Conservation (phyloP, 2,329 filamentous ascomycete species). For the Aspergillus brunneoviolaceus region DNA sequence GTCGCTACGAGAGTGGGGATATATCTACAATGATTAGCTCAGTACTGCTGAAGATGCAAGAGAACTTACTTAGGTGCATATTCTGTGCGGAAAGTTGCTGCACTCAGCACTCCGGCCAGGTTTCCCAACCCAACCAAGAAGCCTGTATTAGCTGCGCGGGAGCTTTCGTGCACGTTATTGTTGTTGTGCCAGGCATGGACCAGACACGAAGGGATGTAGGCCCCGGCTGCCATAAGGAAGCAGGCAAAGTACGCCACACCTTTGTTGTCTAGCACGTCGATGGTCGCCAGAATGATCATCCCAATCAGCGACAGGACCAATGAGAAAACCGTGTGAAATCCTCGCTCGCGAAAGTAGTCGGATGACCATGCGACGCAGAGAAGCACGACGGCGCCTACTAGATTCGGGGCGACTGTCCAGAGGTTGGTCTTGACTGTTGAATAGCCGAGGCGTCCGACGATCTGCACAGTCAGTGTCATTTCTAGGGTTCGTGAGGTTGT, state of each 20-base stretch:
- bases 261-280: conserved; percentile 45
- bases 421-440: conserved; percentile 49
- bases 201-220: conserved; percentile 51
- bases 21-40: conserved; percentile 31
- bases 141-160: conserved; percentile 50
- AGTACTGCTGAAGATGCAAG: background rate
- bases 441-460: conserved; percentile 48
- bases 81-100: conserved; percentile 48
- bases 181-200: conserved; percentile 55
- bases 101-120: conserved; percentile 48
- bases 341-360: conserved; percentile 48
- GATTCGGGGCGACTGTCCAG: conserved; percentile 51
- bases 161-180: conserved; percentile 53
- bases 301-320: conserved; percentile 45
- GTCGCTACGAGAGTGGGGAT: conserved; percentile 50
- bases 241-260: conserved; percentile 52
- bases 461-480: conserved; percentile 21
- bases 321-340: conserved; percentile 46
- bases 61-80: conserved; percentile 45
- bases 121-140: conserved; percentile 52
- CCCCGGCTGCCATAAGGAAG: conserved; percentile 46
- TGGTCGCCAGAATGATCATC: conserved; percentile 46
- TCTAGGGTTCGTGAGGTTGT: background rate
- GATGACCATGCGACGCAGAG: conserved; percentile 47
- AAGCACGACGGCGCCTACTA: conserved; percentile 49